Base-by-base conservation (phyloP, 2,329 filamentous ascomycete species). In the Colletotrichum spinosum region DNA sequence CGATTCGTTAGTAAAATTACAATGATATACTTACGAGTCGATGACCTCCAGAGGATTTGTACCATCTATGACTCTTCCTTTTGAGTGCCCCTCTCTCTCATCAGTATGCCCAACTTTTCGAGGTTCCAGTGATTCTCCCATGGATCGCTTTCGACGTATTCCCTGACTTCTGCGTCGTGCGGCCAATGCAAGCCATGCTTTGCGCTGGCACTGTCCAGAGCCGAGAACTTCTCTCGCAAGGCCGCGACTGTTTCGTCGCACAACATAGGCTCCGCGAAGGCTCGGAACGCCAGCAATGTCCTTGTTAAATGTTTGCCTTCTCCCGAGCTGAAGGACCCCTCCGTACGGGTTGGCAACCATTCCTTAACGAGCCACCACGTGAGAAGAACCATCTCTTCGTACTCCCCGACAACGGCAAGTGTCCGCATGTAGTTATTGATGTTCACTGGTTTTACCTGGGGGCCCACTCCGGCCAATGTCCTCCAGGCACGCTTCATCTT, bases 401-500 rank as follows among this genome's bases (percentile, higher is more conserved):
- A 80, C 68, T 92, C 87, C 41, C 84, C 84, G n/a, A 88, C 75
- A 56, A 85, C 83, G 1, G 86, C 90, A 25, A 93, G 78, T 1
- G 86, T 83, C 51, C 88, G 83, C 73, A 93, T 83, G 72, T 92
- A 91, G 2, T 80, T 78, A 69, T 72, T 42, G 83, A 75, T 17
- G 76, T 76, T 7, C 84, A 82, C 9, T 75, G 74, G 10, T 89
- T 78, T 11, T 79, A 73, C 42, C 3, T 45, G 33, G 11, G 6
- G 6, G 38, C 46, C 49, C 7, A 39, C 55, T 6, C 25, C 45
- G 15, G 50, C 38, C 8, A 65, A 25, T 17, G 12, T 39, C n/a
- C 60, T 59, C 60, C 60, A 67, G n/a, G 17, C 38, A 25, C 25
- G 25, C 25, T 25, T 25, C 25, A 25, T 25, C 25, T 25, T 25